phyloP scores from a whole-genome alignment of 306 rosid species.

The Coriaria nepalensis region DNA sequence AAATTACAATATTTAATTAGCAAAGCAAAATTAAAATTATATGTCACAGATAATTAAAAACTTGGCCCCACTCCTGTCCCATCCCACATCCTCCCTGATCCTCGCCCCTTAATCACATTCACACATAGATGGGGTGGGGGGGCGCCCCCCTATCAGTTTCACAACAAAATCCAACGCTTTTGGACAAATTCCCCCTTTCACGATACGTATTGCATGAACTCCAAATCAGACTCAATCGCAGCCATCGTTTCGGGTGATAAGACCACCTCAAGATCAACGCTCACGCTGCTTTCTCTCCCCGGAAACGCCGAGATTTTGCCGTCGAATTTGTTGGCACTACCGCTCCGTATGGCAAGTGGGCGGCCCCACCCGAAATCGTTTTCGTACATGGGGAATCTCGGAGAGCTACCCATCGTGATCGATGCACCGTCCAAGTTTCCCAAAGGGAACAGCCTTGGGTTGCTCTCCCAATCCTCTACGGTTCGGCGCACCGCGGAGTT shows the following conservation, averaged over 20 bases:
- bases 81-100: too few relatives aligned
- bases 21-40: too few relatives aligned
- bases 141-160: too few relatives aligned
- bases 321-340: conserved; percentile 18
- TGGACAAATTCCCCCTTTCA: neutral
- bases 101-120: too few relatives aligned
- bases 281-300: conserved; percentile 36
- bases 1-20: too few relatives aligned
- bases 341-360: conserved; percentile 45
- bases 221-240: conserved; percentile 28
- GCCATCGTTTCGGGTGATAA: conserved; percentile 44
- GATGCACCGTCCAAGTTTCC: conserved; percentile 44
- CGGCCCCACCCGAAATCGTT: conserved; percentile 30
- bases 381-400: conserved; percentile 43
- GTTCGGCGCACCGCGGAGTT: conserved; percentile 19
- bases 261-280: conserved; percentile 39
- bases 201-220: conserved; percentile 33
- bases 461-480: conserved; percentile 37
- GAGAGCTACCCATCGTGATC: conserved; percentile 49
- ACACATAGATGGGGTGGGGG: too few relatives aligned
- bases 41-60: too few relatives aligned
- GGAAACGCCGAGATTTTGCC: conserved; percentile 26
- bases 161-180: too few relatives aligned
- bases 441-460: conserved; percentile 37
- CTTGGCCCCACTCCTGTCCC: too few relatives aligned